phyloP scores from a whole-genome alignment of 257 asterid species.

The Ilex asprella region DNA sequence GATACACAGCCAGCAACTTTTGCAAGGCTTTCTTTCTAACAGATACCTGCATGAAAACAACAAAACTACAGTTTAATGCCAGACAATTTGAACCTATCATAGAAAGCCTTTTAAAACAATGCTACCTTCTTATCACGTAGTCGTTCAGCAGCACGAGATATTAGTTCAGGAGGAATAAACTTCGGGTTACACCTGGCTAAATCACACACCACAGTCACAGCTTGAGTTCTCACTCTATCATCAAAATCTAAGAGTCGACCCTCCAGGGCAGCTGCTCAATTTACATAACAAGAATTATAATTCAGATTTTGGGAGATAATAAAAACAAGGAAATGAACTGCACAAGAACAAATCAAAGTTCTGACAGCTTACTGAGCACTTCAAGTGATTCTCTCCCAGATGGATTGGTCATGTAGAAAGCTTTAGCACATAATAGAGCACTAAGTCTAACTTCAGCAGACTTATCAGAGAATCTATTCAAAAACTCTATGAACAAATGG shows the following conservation, averaged over 20 bases:
- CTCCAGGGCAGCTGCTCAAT: conserved; percentile 58
- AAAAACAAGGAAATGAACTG: conserved; percentile 1
- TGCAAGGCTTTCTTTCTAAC: conserved; percentile 71
- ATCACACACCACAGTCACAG: conserved; percentile 65
- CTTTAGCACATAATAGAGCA: conserved; percentile 77
- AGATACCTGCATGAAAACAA: conserved; percentile 34
- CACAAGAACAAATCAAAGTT: conserved; percentile 9
- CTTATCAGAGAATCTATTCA: conserved; percentile 79
- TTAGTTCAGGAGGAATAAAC: conserved; percentile 39
- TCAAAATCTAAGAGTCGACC: conserved; percentile 74
- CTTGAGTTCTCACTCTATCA: conserved; percentile 74
- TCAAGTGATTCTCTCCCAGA: conserved; percentile 50
- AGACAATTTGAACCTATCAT: not conserved
- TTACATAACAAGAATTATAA: conserved; percentile 19
- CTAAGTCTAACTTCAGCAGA: conserved; percentile 71
- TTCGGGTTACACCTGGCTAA: conserved; percentile 45
- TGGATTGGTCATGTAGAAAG: conserved; percentile 44
- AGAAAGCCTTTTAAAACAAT: conserved; percentile 12
- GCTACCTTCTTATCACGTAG: conserved; percentile 87
- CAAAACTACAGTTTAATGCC: conserved; percentile 13
- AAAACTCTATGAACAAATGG: conserved; percentile 45
- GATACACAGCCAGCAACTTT: conserved; percentile 74
- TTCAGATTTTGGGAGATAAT: conserved; percentile 7
- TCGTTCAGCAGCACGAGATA: conserved; percentile 60
- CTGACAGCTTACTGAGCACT: conserved; percentile 55